A percentile compares a stretch with the other conserved stretches of the same genome.
Evolutionary conservation across 495 filamentous ascomycete genomes (phyloP).

Genomic region (Diplogelasinospora grovesii): DNA sequence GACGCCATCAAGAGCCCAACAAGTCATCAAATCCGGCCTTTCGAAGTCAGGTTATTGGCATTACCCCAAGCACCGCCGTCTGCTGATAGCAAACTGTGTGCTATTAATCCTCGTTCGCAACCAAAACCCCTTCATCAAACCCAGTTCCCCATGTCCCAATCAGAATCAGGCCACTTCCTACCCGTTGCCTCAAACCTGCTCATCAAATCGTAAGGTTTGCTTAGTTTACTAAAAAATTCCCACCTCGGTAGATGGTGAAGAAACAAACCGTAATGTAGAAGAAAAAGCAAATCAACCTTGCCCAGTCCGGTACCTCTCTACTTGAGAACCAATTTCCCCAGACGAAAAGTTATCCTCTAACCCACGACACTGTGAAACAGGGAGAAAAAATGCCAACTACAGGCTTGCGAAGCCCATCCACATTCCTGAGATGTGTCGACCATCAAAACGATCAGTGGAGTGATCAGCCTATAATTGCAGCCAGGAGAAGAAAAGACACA

Average conservation of each 20-base stretch:
- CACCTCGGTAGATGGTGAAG: constrained; percentile 8
- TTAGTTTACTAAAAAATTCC: constrained; percentile 8
- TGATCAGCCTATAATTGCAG: not conserved
- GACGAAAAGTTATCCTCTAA: constrained; percentile 12
- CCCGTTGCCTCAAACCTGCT: constrained; percentile 7
- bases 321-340: constrained; percentile 11
- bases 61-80: no score
- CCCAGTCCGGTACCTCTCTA: constrained; percentile 11
- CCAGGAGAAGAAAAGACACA: constrained; percentile 5
- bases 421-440: no score
- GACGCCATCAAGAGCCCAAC: no score
- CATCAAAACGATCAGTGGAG: not conserved
- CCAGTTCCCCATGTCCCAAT: not conserved
- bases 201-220: constrained; percentile 25
- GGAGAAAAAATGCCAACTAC: not conserved
- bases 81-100: no score
- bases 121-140: not conserved
- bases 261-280: constrained; percentile 11
- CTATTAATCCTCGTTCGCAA: no score
- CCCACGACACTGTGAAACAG: constrained; percentile 8
- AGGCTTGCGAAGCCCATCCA: no score
- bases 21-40: no score
- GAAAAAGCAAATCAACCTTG: constrained; percentile 10
- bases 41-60: no score
- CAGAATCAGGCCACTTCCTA: no score